phyloP scores from a whole-genome alignment of 2,329 filamentous ascomycete species.

The Trichoderma gracile region DNA sequence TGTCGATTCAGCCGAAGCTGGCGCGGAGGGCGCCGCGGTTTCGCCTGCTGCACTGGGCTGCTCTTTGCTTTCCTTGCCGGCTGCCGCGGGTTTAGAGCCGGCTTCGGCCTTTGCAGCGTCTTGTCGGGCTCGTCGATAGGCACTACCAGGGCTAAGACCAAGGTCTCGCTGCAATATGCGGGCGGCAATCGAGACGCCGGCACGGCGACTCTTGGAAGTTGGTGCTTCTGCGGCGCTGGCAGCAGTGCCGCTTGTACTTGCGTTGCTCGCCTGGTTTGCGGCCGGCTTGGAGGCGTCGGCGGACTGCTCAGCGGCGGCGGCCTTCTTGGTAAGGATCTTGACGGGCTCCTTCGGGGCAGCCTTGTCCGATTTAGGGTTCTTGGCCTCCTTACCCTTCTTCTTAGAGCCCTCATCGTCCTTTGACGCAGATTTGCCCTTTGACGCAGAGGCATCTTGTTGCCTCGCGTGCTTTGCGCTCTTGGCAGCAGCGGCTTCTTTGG shows the following conservation, averaged over 20 bases:
- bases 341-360: constrained; percentile 56
- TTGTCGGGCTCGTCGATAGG: constrained; percentile 60
- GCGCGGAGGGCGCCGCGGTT: constrained; percentile 23
- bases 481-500: constrained; percentile 52
- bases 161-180: constrained; percentile 66
- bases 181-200: constrained; percentile 63
- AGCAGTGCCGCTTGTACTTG: constrained; percentile 34
- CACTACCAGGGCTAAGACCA: constrained; percentile 63
- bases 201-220: constrained; percentile 53
- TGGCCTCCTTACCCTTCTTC: constrained; percentile 66
- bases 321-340: constrained; percentile 63
- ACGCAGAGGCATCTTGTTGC: constrained; percentile 54
- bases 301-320: constrained; percentile 51
- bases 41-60: constrained; percentile 27
- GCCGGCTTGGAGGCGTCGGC: constrained; percentile 49
- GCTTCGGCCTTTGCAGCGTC: constrained; percentile 59
- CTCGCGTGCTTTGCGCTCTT: constrained; percentile 56
- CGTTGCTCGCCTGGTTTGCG: constrained; percentile 39
- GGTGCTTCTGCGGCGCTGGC: constrained; percentile 32
- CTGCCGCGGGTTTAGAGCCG: constrained; percentile 44
- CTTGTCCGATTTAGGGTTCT: constrained; percentile 55
- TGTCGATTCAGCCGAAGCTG: constrained; percentile 29
- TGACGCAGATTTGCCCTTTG: constrained; percentile 48
- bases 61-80: constrained; percentile 42
- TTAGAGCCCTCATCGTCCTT: constrained; percentile 54